A percentile compares a stretch with the other conserved stretches of the same genome.
Evolutionary conservation across 2,329 filamentous ascomycete species (phyloP).

Genomic region (Aphanocladium album): DNA sequence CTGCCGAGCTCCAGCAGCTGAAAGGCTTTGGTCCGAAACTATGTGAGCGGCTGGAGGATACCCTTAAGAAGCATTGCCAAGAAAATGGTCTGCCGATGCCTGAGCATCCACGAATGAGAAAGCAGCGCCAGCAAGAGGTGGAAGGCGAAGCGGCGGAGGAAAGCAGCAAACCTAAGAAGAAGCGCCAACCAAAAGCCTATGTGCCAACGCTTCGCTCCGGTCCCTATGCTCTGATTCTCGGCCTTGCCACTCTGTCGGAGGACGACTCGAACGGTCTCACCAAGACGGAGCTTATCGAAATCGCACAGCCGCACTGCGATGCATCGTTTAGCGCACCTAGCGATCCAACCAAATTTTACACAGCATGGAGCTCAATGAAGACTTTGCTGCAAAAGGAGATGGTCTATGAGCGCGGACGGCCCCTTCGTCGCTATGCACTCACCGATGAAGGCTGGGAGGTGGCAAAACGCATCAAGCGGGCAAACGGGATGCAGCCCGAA

Average conservation of each 20-base stretch:
- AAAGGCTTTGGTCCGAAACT: slow-evolving; percentile 69
- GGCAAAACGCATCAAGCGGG: slow-evolving; percentile 57
- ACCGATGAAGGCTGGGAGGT: slow-evolving; percentile 77
- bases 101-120: slow-evolving; percentile 44
- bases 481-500: slow-evolving; percentile 32
- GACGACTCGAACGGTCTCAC: slow-evolving; percentile 51
- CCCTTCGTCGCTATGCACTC: slow-evolving; percentile 61
- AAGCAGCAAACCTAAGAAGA: slow-evolving; percentile 45
- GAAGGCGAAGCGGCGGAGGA: slow-evolving; percentile 23
- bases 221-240: slow-evolving; percentile 66
- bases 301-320: slow-evolving; percentile 67
- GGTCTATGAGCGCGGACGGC: slow-evolving; percentile 65
- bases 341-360: slow-evolving; percentile 66
- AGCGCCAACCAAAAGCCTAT: slow-evolving; percentile 60
- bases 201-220: slow-evolving; percentile 70
- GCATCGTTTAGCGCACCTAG: slow-evolving; percentile 64
- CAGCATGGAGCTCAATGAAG: slow-evolving; percentile 80
- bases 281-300: slow-evolving; percentile 63
- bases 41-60: slow-evolving; percentile 62
- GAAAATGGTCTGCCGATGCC: slow-evolving; percentile 66
- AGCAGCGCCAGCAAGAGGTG: slow-evolving; percentile 28
- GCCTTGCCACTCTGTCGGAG: slow-evolving; percentile 55
- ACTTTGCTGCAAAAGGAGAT: slow-evolving; percentile 68
- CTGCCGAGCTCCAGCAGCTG: slow-evolving; percentile 66
- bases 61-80: slow-evolving; percentile 55